These are phyloP conservation scores for Nakazawaea siamensis DNA, from an alignment of 805 yeast genomes.

Conservation along the genomic window DNA sequence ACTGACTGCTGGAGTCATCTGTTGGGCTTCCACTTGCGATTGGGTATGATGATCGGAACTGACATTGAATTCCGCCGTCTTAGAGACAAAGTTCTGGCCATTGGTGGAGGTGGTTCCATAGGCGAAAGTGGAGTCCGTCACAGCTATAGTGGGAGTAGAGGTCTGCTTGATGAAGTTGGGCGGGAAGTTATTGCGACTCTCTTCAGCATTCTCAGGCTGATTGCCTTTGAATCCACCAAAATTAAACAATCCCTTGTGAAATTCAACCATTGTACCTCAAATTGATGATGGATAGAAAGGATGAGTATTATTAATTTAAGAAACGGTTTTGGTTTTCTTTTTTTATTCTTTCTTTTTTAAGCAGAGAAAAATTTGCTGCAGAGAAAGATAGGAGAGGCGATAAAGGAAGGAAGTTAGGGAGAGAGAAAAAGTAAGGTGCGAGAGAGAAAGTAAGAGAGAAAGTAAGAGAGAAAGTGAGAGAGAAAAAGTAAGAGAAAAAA, in stretches of 20 bases:
- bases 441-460: no score
- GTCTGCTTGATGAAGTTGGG: conserved; percentile 33
- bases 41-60: conserved; percentile 10
- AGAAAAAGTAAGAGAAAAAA: no score
- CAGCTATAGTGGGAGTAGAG: conserved; percentile 62
- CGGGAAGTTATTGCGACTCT: conserved; percentile 19
- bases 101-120: conserved; percentile 55
- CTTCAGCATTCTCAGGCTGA: no score
- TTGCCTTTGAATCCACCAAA: conserved; percentile 20
- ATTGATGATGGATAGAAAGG: not conserved
- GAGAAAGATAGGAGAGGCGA: no score
- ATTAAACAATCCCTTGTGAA: conserved; percentile 29
- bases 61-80: conserved; percentile 11
- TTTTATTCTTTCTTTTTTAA: no score
- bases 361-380: no score
- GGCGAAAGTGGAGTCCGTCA: conserved; percentile 52
- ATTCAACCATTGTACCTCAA: conserved; percentile 29
- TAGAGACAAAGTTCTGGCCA: conserved; percentile 14
- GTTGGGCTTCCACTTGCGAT: conserved; percentile 3
- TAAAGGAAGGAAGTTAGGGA: no score
- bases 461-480: no score
- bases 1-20: not conserved
- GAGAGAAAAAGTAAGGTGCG: no score
- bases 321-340: no score
- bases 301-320: no score